Percentiles rank a stretch among this genome's conserved stretches.
phyloP scores from a whole-genome alignment of 2,329 filamentous ascomycete genomes.

The Paecilomyces sp. region DNA sequence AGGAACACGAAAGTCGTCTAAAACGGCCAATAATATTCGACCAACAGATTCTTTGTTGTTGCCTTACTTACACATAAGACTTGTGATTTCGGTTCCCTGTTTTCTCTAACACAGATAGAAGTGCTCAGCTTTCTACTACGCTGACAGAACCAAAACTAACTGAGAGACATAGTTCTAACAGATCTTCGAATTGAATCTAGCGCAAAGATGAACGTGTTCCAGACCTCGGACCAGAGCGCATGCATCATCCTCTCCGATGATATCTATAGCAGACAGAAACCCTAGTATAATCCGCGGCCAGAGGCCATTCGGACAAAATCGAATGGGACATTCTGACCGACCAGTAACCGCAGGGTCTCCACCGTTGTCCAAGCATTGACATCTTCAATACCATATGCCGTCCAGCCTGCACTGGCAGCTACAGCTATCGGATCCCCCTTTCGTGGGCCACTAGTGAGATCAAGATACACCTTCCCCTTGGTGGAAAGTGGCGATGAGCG shows the following conservation, averaged over 20 bases:
- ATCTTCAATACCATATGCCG: conserved; percentile 70
- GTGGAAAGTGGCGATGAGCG: conserved; percentile 27
- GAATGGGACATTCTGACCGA: conserved; percentile 81
- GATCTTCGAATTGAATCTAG: too few species aligned
- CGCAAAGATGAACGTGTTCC: not conserved
- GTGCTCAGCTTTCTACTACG: too few species aligned
- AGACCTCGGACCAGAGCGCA: not conserved
- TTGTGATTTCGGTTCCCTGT: too few species aligned
- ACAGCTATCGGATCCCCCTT: conserved; percentile 63
- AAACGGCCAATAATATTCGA: too few species aligned
- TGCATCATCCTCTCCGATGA: not conserved
- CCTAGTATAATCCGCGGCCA: conserved; percentile 47
- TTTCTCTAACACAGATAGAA: too few species aligned
- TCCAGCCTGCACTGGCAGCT: conserved; percentile 69
- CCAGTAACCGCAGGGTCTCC: conserved; percentile 68
- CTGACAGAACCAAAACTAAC: too few species aligned
- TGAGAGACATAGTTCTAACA: too few species aligned
- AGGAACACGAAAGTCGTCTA: too few species aligned
- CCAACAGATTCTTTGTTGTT: too few species aligned
- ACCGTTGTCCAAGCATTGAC: conserved; percentile 79
- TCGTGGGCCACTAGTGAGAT: conserved; percentile 62
- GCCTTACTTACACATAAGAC: too few species aligned
- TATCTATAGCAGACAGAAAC: not conserved
- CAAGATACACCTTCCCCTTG: conserved; percentile 66
- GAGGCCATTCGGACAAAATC: conserved; percentile 75